Evolutionary conservation across 345 rosid genomes (phyloP).

Genomic region (Hibiscus mutabilis): DNA sequence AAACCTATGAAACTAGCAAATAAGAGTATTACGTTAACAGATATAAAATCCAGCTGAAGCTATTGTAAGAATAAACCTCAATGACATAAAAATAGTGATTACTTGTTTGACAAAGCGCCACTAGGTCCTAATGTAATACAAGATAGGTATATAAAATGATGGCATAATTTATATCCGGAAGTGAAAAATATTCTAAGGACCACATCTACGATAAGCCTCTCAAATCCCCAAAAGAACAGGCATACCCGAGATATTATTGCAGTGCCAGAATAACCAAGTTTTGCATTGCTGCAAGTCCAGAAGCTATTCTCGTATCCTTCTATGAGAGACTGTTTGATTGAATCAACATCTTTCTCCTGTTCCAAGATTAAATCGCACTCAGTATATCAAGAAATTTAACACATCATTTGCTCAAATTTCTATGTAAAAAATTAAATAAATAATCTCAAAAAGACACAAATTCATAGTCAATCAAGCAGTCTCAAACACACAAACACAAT

Average conservation of each 20-base stretch:
- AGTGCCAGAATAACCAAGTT: constrained; percentile 96
- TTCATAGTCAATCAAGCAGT: neutral
- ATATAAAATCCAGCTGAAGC: neutral
- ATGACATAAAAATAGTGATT: neutral
- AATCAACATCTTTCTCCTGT: constrained; percentile 86
- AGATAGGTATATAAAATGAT: neutral
- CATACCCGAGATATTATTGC: constrained; percentile 90
- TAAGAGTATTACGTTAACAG: neutral
- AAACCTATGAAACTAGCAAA: neutral
- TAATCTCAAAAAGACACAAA: neutral
- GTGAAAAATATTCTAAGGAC: constrained; percentile 1
- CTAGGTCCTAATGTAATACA: neutral
- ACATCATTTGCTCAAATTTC: neutral
- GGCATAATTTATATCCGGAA: neutral
- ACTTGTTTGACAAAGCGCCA: neutral
- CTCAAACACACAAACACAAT: neutral
- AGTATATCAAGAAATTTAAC: neutral
- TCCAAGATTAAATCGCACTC: constrained; percentile 6
- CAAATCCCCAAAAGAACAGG: constrained; percentile 2
- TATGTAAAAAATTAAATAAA: neutral
- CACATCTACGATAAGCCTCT: neutral
- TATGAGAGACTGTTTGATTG: constrained; percentile 50
- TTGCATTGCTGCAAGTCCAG: constrained; percentile 84
- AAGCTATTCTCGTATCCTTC: constrained; percentile 76
- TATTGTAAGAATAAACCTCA: neutral